A percentile compares a stretch with the other conserved stretches of the same genome.
phyloP scores from a whole-genome alignment of 352 stramenopile genomes.

The Pythium myriotylum region DNA sequence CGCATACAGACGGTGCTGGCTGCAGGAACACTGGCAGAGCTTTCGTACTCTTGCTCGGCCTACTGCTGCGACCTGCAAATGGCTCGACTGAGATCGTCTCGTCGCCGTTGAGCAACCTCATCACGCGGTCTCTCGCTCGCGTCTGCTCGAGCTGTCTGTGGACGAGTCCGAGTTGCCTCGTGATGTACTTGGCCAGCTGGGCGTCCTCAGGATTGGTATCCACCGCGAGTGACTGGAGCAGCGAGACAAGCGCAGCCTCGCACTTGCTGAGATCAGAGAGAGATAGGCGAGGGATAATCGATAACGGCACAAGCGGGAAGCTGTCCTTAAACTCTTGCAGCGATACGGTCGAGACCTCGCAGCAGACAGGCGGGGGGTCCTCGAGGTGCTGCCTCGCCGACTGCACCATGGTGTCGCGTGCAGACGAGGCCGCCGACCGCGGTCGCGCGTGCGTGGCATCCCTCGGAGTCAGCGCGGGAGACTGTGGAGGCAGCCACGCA shows the following conservation, averaged over 20 bases:
- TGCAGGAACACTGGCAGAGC: slow-evolving; percentile 27
- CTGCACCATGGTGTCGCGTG: slow-evolving; percentile 20
- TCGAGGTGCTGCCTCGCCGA: slow-evolving; percentile 16
- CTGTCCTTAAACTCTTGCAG: slow-evolving; percentile 61
- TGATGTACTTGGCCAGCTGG: slow-evolving; percentile 61
- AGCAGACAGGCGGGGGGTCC: neutral
- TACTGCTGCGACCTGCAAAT: neutral
- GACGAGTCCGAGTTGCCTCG: slow-evolving; percentile 54
- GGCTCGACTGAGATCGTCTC: neutral
- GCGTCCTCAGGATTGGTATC: slow-evolving; percentile 40
- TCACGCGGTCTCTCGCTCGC: slow-evolving; percentile 55
- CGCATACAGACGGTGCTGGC: neutral
- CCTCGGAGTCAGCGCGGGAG: neutral
- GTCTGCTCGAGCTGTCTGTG: slow-evolving; percentile 54
- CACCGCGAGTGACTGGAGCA: slow-evolving; percentile 40
- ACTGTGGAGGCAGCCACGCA: slow-evolving; percentile 18
- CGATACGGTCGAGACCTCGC: slow-evolving; percentile 11
- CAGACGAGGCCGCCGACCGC: slow-evolving; percentile 1
- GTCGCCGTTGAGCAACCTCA: slow-evolving; percentile 36
- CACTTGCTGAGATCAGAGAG: slow-evolving; percentile 49
- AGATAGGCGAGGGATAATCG: slow-evolving; percentile 50
- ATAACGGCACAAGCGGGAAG: slow-evolving; percentile 65
- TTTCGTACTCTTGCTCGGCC: slow-evolving; percentile 5
- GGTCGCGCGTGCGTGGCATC: slow-evolving; percentile 1
- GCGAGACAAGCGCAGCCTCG: slow-evolving; percentile 35